Evolutionary conservation across 768 basidiomycete genomes (phyloP).

Genomic region (Hebeloma cylindrosporum): DNA sequence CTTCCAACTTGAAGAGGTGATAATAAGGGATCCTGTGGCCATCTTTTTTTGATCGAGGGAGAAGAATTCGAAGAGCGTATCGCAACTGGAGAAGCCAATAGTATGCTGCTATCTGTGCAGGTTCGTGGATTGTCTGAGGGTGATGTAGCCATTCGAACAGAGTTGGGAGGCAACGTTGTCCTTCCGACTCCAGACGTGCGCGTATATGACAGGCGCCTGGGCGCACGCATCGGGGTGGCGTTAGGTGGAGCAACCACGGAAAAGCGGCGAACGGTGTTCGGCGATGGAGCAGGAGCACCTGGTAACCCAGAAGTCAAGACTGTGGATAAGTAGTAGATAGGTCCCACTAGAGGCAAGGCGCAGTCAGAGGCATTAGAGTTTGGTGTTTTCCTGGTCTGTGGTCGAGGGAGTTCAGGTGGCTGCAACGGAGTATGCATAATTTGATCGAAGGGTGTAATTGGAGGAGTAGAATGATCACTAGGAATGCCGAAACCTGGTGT

Average conservation of each 20-base stretch:
- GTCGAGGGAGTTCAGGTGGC: slow-evolving; percentile 8
- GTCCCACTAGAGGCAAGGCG: too few species aligned
- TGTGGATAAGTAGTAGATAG: not conserved
- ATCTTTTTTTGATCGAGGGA: not conserved
- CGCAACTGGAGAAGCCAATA: slow-evolving; percentile 7
- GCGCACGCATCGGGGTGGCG: slow-evolving; percentile 7
- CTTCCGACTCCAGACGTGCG: not conserved
- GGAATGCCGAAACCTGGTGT: not conserved
- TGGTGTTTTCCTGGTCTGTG: not conserved
- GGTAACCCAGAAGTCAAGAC: not conserved
- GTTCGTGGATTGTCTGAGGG: not conserved
- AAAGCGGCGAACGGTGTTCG: slow-evolving; percentile 6
- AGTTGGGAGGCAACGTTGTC: not conserved
- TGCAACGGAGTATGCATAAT: slow-evolving; percentile 12
- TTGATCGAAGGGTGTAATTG: slow-evolving; percentile 13
- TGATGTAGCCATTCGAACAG: not conserved
- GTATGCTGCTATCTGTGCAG: not conserved
- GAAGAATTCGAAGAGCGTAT: not conserved
- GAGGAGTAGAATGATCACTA: slow-evolving; percentile 2
- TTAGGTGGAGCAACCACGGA: slow-evolving; percentile 11
- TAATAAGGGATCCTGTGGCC: not conserved
- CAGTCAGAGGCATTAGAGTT: not conserved
- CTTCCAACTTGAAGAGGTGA: not conserved
- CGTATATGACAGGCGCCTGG: slow-evolving; percentile 16
- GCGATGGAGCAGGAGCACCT: not conserved